Conservation (phyloP, 1,139 yeast genomes). For the Tardiomyces digboiensis region DNA sequence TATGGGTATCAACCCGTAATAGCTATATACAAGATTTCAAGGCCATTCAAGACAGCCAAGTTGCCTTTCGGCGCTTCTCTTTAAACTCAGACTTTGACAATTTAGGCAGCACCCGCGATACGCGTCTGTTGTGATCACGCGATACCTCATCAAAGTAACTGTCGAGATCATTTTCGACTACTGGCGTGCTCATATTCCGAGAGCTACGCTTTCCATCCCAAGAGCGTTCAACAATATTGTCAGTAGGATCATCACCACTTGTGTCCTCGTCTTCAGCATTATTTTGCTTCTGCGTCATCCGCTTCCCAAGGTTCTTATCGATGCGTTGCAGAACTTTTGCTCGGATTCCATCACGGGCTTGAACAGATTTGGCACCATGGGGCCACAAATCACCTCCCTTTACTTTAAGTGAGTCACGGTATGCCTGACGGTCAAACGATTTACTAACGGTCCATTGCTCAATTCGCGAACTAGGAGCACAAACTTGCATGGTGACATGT, state of each 20-base stretch:
- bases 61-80: neutral
- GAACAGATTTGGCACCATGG: slow-evolving; percentile 58
- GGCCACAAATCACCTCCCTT: slow-evolving; percentile 88
- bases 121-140: slow-evolving; percentile 1
- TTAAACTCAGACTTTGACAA: neutral
- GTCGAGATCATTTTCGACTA: neutral
- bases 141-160: neutral
- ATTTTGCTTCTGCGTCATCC: neutral
- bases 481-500: slow-evolving; percentile 71
- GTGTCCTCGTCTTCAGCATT: neutral
- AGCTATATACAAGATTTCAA: neutral
- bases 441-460: slow-evolving; percentile 88
- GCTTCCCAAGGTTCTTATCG: neutral
- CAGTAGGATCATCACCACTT: neutral
- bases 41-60: neutral
- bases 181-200: neutral
- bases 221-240: neutral
- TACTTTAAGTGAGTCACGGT: slow-evolving; percentile 87
- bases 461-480: slow-evolving; percentile 68
- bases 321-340: neutral
- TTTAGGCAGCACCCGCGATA: neutral
- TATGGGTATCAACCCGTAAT: no score
- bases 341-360: slow-evolving; percentile 11
- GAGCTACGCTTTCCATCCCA: neutral
- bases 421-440: slow-evolving; percentile 62